Evolutionary conservation across 202 grass and related monocot genomes (phyloP), one percentile per base, ranked within the genome.

Genomic region (Carex arenaria): DNA sequence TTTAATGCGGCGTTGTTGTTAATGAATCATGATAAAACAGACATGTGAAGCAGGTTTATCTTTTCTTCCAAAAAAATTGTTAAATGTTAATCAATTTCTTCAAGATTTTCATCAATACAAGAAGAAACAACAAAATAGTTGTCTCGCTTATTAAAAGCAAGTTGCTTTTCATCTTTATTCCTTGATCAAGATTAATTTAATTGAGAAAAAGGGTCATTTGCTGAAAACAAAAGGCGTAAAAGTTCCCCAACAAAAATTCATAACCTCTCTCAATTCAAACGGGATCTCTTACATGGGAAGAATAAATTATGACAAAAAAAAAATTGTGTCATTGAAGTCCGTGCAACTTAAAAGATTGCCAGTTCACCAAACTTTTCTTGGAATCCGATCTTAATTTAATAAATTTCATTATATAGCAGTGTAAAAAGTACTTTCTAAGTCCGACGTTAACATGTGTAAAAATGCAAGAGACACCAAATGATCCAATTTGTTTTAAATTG

Each of bases 381-480:
- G 57, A 77, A 77, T 36, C 28, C 8, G 73, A 3, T 59, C 36
- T 77, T 32, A 55, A 9, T 54, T 54, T 22, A 45, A 10, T 20
- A 49, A 49, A 49, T 1, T 43, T 56, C 19, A 10, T 57, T 36
- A 5, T 5, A 36, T 34, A 15, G 17, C 13, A 56, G 0, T 4
- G 31, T 36, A 57, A 56, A 56, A 51, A 23, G 19, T 28, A 18
- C 23, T 30, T 23, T 76, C 51, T 13, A 57, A 5, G 23, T 56
- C 72, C 14, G 53, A 80, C 59, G 60, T 63, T 36, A 80, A 64
- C 59, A 49, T 63, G 61, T 47, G 78, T 80, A n/a, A 64, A 80
- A 80, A 49, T 67, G 55, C 7, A 74, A 85, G 30, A 53, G 67
- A 88, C 87, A 77, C 3, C 45, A 82, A 57, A 74, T 60, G 57